A percentile compares a stretch with the other conserved stretches of the same genome.
Evolutionary conservation across 106 monocot genomes (phyloP).

Genomic region (Narthecium ossifragum): DNA sequence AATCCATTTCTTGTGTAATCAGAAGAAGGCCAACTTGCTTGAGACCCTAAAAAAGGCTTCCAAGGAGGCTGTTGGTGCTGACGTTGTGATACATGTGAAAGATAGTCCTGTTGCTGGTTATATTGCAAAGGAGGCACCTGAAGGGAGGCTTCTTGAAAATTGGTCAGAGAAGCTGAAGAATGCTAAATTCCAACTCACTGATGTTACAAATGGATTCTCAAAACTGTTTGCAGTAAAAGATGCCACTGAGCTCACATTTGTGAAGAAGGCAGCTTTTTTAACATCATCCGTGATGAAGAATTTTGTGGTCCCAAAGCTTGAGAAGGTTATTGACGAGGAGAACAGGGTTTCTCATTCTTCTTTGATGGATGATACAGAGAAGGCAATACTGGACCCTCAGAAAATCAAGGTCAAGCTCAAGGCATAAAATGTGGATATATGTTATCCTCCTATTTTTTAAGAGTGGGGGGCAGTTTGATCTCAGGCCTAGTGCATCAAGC

Average conservation of each 20-base stretch:
- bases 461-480: slow-evolving; percentile 92
- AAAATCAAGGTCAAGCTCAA: slow-evolving; percentile 87
- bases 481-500: slow-evolving; percentile 83
- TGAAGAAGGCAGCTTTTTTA: slow-evolving; percentile 77
- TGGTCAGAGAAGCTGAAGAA: slow-evolving; percentile 66
- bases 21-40: slow-evolving; percentile 78
- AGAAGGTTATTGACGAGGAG: slow-evolving; percentile 88
- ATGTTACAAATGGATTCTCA: slow-evolving; percentile 77
- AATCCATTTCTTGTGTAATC: slow-evolving; percentile 86
- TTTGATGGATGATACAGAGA: slow-evolving; percentile 89
- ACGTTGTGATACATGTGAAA: slow-evolving; percentile 77
- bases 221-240: slow-evolving; percentile 86
- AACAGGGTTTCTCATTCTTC: slow-evolving; percentile 68
- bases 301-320: slow-evolving; percentile 89
- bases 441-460: slow-evolving; percentile 97
- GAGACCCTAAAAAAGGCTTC: slow-evolving; percentile 58
- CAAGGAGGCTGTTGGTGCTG: slow-evolving; percentile 62
- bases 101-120: slow-evolving; percentile 52
- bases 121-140: slow-evolving; percentile 75
- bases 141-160: slow-evolving; percentile 79
- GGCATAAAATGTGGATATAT: slow-evolving; percentile 93
- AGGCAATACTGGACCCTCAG: slow-evolving; percentile 62
- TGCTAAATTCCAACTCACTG: slow-evolving; percentile 50
- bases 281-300: slow-evolving; percentile 71
- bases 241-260: slow-evolving; percentile 59